Conservation (phyloP, 2,329 filamentous ascomycete genomes). For the Botrytis pseudocinerea region DNA sequence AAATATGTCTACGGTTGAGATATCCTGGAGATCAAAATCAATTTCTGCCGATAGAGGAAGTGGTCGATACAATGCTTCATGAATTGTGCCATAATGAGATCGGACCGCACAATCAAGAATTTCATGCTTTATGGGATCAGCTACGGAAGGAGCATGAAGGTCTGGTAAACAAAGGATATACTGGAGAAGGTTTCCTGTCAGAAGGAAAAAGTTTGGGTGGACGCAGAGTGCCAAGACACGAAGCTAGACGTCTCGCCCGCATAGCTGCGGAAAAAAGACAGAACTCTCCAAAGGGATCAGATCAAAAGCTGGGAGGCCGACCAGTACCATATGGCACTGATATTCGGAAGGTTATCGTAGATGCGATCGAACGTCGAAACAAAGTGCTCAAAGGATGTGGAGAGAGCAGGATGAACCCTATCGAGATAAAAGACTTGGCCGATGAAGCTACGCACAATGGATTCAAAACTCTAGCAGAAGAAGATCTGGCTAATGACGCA, state of each 20-base stretch:
- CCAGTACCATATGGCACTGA: conserved; percentile 59
- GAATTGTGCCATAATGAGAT: conserved; percentile 87
- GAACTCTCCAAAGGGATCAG: conserved; percentile 59
- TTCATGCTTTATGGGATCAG: conserved; percentile 86
- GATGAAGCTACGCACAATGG: conserved; percentile 68
- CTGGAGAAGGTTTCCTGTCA: conserved; percentile 83
- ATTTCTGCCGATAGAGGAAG: conserved; percentile 77
- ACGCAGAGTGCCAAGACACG: conserved; percentile 62
- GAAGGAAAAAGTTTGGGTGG: conserved; percentile 75
- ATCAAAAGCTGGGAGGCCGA: conserved; percentile 70
- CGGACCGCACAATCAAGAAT: conserved; percentile 79
- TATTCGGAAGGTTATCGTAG: conserved; percentile 70
- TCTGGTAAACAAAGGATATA: conserved; percentile 78
- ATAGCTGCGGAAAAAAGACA: conserved; percentile 71
- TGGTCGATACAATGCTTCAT: conserved; percentile 90
- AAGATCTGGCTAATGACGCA: conserved; percentile 83
- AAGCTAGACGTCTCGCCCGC: conserved; percentile 73
- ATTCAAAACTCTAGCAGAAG: conserved; percentile 80
- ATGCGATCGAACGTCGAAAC: conserved; percentile 68
- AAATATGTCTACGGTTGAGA: conserved; percentile 80
- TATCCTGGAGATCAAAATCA: conserved; percentile 71
- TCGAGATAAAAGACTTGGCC: conserved; percentile 64
- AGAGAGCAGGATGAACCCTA: conserved; percentile 61
- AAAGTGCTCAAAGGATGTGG: conserved; percentile 73
- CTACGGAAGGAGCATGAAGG: conserved; percentile 82